Conservation (phyloP, 1,284 basidiomycete genomes). For the Sanguinoderma infundibulare region DNA sequence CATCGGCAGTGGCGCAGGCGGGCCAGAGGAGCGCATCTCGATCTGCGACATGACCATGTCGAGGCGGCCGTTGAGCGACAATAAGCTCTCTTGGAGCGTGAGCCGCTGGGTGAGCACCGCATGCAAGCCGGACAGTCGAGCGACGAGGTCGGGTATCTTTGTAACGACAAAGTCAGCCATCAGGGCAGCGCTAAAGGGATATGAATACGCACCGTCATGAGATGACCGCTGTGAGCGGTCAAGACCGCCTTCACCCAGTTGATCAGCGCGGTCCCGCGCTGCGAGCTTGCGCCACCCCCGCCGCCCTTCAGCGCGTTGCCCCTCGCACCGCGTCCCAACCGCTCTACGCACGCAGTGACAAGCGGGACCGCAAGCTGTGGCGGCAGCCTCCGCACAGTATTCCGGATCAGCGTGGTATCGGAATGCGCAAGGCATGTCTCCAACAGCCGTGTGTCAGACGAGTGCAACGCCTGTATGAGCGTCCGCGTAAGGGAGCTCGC, state of each 20-base stretch:
- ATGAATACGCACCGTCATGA: slow-evolving; percentile 84
- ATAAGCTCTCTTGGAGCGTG: slow-evolving; percentile 82
- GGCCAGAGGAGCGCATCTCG: slow-evolving; percentile 75
- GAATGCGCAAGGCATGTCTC: slow-evolving; percentile 91
- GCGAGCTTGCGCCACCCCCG: slow-evolving; percentile 83
- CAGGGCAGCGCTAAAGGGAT: background rate
- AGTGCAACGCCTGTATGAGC: slow-evolving; percentile 95
- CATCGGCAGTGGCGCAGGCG: slow-evolving; percentile 57
- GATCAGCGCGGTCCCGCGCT: slow-evolving; percentile 83
- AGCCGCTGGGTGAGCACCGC: slow-evolving; percentile 83
- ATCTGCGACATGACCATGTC: slow-evolving; percentile 96
- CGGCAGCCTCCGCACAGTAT: slow-evolving; percentile 88
- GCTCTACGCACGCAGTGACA: slow-evolving; percentile 88
- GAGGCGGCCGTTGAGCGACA: slow-evolving; percentile 87
- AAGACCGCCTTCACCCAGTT: slow-evolving; percentile 91
- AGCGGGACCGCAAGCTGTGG: slow-evolving; percentile 90
- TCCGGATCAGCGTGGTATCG: slow-evolving; percentile 80
- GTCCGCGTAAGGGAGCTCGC: slow-evolving; percentile 92
- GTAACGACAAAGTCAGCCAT: background rate
- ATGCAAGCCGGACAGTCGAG: slow-evolving; percentile 84
- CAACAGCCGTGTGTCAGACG: slow-evolving; percentile 87
- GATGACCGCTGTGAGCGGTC: slow-evolving; percentile 87
- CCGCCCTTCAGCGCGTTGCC: slow-evolving; percentile 79
- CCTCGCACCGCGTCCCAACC: slow-evolving; percentile 81
- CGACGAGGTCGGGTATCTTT: slow-evolving; percentile 86